Conservation (phyloP, 2,329 filamentous ascomycete species). For the Nigrospora osmanthi region DNA sequence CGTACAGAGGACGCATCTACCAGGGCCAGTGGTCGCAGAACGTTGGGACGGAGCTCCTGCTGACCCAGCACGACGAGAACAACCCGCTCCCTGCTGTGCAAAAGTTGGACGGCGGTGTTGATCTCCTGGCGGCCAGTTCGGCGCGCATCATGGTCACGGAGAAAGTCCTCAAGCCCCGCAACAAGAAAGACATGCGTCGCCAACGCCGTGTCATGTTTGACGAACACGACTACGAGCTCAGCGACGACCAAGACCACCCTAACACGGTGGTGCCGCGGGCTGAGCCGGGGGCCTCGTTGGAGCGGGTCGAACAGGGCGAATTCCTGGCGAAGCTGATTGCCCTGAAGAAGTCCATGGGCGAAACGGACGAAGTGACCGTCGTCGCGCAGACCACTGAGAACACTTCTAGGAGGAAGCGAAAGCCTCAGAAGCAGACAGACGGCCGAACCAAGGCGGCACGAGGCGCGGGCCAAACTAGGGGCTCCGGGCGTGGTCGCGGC, state of each 20-base stretch:
- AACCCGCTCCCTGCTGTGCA: background rate
- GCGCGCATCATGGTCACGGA: slow-evolving; percentile 1
- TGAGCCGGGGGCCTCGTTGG: slow-evolving; percentile 39
- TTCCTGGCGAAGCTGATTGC: slow-evolving; percentile 62
- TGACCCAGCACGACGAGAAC: slow-evolving; percentile 42
- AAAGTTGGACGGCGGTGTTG: background rate
- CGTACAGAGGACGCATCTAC: slow-evolving; percentile 72
- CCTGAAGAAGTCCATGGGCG: slow-evolving; percentile 55
- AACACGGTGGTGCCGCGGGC: slow-evolving; percentile 33
- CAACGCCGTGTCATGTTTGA: slow-evolving; percentile 9
- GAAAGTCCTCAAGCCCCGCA: background rate
- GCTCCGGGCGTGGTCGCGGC: background rate
- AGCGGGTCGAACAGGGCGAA: slow-evolving; percentile 23
- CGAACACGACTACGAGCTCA: slow-evolving; percentile 6
- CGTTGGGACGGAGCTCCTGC: slow-evolving; percentile 76
- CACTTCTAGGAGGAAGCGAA: background rate
- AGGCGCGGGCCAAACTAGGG: background rate
- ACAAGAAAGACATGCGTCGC: background rate
- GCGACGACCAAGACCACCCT: slow-evolving; percentile 20
- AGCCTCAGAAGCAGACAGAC: background rate
- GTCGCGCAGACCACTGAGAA: slow-evolving; percentile 28
- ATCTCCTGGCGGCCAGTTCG: slow-evolving; percentile 2
- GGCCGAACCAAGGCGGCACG: background rate
- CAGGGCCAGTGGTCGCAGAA: slow-evolving; percentile 75
- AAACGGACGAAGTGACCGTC: slow-evolving; percentile 58